Evolutionary conservation across 2,329 filamentous ascomycete genomes (phyloP), one percentile per base, ranked within the genome.

Genomic region (Zymoseptoria ardabiliae): DNA sequence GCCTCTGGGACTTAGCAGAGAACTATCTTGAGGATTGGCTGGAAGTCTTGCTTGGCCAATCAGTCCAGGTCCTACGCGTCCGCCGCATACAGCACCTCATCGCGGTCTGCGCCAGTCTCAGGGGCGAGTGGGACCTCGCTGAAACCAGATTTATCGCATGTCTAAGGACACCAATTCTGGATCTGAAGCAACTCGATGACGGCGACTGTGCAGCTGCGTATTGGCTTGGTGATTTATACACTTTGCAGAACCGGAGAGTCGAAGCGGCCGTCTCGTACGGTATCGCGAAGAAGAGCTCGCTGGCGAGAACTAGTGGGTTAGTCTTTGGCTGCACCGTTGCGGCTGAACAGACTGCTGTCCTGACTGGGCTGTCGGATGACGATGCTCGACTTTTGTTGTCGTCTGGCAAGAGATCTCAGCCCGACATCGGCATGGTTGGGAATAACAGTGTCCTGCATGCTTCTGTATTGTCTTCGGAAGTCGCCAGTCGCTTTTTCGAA

Each of bases 121-220:
- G 53, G 49, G 68, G 68, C 2, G 49, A 66, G 8, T 64, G 58
- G 55, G 53, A 65, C 10, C 53, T 58, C 23, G 66, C 66, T 8
- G 56, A 69, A 21, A 21, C 41, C 2, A 56, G 55, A 9, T 69
- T 70, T 54, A 50, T 66, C 20, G 57, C 59, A 2, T 65, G 66
- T 1, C 56, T 68, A 13, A 35, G 59, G 2, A 60, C 45, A 35
- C 66, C 66, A 9, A 59, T 69, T 2, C 23, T 30, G 13, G 56
- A 61, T 7, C 17, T 61, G 4, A 25, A 19, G 3, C 23, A 63
- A 4, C 57, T 69, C 7, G 67, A 70, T 51, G 59, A 54, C 19
- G 68, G 65, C 13, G 68, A 68, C 50, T 65, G 62, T 50, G 66
- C 66, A 28, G 66, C 68, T 9, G 64, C 67, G 8, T 68, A 67